A percentile compares a stretch with the other conserved stretches of the same genome.
These are phyloP conservation scores for Hebeloma cylindrosporum DNA, from an alignment of 768 basidiomycete genomes.

Conservation along the genomic window DNA sequence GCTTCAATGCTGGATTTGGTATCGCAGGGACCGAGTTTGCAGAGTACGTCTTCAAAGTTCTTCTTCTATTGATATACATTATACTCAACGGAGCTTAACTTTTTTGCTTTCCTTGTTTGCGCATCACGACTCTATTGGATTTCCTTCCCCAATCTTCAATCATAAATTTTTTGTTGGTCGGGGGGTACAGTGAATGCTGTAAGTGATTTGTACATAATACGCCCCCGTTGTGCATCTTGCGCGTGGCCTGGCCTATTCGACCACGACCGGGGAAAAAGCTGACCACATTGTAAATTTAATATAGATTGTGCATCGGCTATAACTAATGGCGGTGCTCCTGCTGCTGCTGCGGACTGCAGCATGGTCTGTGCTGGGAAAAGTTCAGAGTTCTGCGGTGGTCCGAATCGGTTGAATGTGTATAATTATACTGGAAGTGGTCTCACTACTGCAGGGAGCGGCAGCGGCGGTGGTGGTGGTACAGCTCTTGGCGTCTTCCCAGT, in stretches of 20 bases:
- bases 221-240: conserved; percentile 5
- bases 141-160: conserved; percentile 1
- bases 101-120: conserved; percentile 1
- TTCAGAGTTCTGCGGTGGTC: conserved; percentile 73
- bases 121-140: background rate
- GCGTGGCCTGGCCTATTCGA: too few relatives aligned
- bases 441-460: conserved; percentile 39
- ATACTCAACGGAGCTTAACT: background rate
- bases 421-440: conserved; percentile 65
- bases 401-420: conserved; percentile 63
- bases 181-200: conserved; percentile 51
- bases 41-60: conserved; percentile 24
- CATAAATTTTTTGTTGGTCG: background rate
- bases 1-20: conserved; percentile 51
- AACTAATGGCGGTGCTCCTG: conserved; percentile 46
- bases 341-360: conserved; percentile 53
- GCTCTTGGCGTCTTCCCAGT: conserved; percentile 42
- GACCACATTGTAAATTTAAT: conserved; percentile 9
- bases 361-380: conserved; percentile 66
- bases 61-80: background rate
- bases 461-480: conserved; percentile 35
- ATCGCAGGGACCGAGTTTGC: conserved; percentile 42
- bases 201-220: conserved; percentile 23
- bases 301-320: conserved; percentile 53
- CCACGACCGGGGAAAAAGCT: too few relatives aligned